Conservation (phyloP, 345 rosid genomes). For the Excoecaria agallocha region DNA sequence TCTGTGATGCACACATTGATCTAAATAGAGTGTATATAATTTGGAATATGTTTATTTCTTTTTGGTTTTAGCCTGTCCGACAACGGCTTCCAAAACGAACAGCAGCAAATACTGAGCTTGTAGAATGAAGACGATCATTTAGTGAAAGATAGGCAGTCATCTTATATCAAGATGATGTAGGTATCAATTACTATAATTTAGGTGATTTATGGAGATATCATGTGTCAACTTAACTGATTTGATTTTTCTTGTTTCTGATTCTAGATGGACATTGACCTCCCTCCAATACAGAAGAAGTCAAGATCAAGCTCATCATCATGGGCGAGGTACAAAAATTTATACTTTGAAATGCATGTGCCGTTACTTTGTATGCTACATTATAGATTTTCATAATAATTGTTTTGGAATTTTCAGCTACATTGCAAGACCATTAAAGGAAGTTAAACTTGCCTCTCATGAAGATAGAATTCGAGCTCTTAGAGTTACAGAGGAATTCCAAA, state of each 20-base stretch:
- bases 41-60: neutral
- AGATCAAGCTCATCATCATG: constrained; percentile 35
- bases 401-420: constrained; percentile 33
- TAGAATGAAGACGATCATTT: constrained; percentile 55
- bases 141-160: constrained; percentile 38
- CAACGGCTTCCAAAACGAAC: constrained; percentile 31
- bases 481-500: constrained; percentile 48
- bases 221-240: neutral
- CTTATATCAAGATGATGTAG: constrained; percentile 46
- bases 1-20: too few relatives aligned
- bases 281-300: constrained; percentile 24
- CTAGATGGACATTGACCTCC: constrained; percentile 29
- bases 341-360: neutral
- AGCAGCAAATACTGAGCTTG: neutral
- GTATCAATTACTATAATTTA: constrained; percentile 7
- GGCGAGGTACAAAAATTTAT: constrained; percentile 27
- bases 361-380: neutral
- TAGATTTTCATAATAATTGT: neutral
- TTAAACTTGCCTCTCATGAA: constrained; percentile 44
- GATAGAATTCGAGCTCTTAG: constrained; percentile 34
- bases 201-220: neutral
- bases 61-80: constrained; percentile 3
- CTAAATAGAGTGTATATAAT: too few relatives aligned
- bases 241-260: constrained; percentile 3
- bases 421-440: constrained; percentile 49